A percentile compares a stretch with the other conserved stretches of the same genome.
These are phyloP conservation scores for Leccinum arenicola DNA, from an alignment of 768 basidiomycete species.

Conservation along the genomic window DNA sequence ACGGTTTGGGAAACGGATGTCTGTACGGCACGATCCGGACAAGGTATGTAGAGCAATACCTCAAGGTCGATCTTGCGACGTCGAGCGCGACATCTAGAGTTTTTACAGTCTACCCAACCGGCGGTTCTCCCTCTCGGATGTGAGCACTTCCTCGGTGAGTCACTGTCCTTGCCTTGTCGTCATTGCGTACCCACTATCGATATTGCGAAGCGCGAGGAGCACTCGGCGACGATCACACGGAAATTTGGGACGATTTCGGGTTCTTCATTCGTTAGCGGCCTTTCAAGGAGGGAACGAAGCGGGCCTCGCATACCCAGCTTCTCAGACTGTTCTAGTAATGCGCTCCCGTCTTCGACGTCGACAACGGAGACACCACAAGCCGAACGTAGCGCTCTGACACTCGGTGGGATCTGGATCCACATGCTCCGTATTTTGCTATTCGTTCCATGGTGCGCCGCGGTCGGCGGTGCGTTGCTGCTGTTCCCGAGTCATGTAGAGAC, in stretches of 20 bases:
- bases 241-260: conserved; percentile 29
- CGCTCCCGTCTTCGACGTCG: not conserved
- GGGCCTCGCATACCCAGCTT: conserved; percentile 16
- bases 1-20: conserved; percentile 30
- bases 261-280: conserved; percentile 7
- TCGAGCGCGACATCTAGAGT: conserved; percentile 5
- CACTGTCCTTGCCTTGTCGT: not conserved
- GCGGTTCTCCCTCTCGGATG: conserved; percentile 29
- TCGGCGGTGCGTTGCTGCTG: conserved; percentile 33
- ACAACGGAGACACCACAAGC: not conserved
- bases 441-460: conserved; percentile 35
- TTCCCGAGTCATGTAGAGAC: conserved; percentile 26
- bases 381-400: not conserved
- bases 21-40: conserved; percentile 23
- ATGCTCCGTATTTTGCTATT: conserved; percentile 25
- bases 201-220: not conserved
- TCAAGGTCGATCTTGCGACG: not conserved
- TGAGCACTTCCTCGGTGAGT: conserved; percentile 15
- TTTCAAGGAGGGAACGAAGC: conserved; percentile 9
- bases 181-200: not conserved
- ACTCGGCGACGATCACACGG: conserved; percentile 9
- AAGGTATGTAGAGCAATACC: conserved; percentile 19
- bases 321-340: not conserved
- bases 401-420: not conserved
- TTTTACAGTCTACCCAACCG: conserved; percentile 31